Evolutionary conservation across 2,329 filamentous ascomycete genomes (phyloP).

Genomic region (Setomelanomma holmii): DNA sequence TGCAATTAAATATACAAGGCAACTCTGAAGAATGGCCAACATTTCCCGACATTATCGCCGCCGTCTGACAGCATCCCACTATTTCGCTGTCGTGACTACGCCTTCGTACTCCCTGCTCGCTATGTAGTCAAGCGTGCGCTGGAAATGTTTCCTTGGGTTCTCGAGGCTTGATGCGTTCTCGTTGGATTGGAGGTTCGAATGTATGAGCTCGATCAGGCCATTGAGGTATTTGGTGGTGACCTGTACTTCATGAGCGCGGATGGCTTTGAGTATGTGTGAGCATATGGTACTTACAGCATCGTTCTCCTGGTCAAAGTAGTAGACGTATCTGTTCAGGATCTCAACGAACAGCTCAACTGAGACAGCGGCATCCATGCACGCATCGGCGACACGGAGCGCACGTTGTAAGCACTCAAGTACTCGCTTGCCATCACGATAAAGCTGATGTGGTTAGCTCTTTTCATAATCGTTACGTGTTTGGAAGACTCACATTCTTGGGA

Average conservation of each 20-base stretch:
- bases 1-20: slow-evolving; percentile 18
- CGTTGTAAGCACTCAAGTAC: slow-evolving; percentile 96
- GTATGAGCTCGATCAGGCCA: slow-evolving; percentile 95
- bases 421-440: slow-evolving; percentile 96
- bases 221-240: slow-evolving; percentile 98
- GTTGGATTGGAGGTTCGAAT: slow-evolving; percentile 90
- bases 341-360: slow-evolving; percentile 98
- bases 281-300: slow-evolving; percentile 71
- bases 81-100: slow-evolving; percentile 73
- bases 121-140: slow-evolving; percentile 94
- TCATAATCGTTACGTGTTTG: slow-evolving; percentile 10
- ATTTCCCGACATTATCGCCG: background rate
- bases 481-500: slow-evolving; percentile 71
- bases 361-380: slow-evolving; percentile 97
- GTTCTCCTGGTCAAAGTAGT: slow-evolving; percentile 99
- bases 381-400: slow-evolving; percentile 93
- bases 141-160: slow-evolving; percentile 90
- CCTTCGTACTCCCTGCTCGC: slow-evolving; percentile 90
- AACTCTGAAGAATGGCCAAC: background rate
- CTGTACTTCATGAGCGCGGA: slow-evolving; percentile 48
- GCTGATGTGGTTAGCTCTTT: slow-evolving; percentile 48
- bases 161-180: slow-evolving; percentile 85
- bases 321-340: slow-evolving; percentile 97
- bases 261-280: background rate
- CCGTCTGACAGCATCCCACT: slow-evolving; percentile 6